Evolutionary conservation across 805 yeast species (phyloP), one percentile per base, ranked within the genome.

Genomic region (Zygotorulaspora chibaensis): DNA sequence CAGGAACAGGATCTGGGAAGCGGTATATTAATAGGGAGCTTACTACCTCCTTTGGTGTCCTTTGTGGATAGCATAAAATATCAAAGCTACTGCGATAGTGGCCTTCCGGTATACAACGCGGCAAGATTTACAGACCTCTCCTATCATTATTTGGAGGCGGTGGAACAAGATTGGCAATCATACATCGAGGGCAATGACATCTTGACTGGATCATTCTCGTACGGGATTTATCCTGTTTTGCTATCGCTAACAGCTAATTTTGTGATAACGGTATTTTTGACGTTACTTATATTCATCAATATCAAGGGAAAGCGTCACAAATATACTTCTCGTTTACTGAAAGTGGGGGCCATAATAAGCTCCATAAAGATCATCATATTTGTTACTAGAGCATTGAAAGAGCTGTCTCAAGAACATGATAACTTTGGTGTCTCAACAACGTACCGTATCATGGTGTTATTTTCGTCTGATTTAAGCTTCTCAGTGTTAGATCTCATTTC

Each of bases 241-340:
- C 80, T 81, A 57, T 75, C 86, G 0, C 59, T 84, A 16, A 74
- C 87, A 8, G 74, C 81, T 0, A 81, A 84, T 59, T 77, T 84
- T 6, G 83, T 84, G 15, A 75, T 84, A 4, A 76, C 84, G 2
- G 69, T 82, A 63, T 80, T 79, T 51, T 66, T 82, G 18, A 80
- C 89, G 0, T 64, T 85, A 8, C 73, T 83, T 42, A 79, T 83
- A 12, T 74, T 82, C 50, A 77, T 88, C 7, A 82, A 80, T 57
- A 79, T 80, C 42, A 78, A 84, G 9, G 77, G 79, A 43, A 79
- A 75, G 54, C 84, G 87, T 1, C 73, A 86, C 9, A 53, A 69
- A 42, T 72, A 55, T 45, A 56, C 63, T 2, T 52, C 66, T 2
- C 43, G 55, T 13, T 16, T 57, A 11, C 42, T 62, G 18, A 61